A percentile compares a stretch with the other conserved stretches of the same genome.
These are phyloP conservation scores for Elasticomyces elasticus DNA, from an alignment of 495 filamentous ascomycete genomes.

Conservation along the genomic window DNA sequence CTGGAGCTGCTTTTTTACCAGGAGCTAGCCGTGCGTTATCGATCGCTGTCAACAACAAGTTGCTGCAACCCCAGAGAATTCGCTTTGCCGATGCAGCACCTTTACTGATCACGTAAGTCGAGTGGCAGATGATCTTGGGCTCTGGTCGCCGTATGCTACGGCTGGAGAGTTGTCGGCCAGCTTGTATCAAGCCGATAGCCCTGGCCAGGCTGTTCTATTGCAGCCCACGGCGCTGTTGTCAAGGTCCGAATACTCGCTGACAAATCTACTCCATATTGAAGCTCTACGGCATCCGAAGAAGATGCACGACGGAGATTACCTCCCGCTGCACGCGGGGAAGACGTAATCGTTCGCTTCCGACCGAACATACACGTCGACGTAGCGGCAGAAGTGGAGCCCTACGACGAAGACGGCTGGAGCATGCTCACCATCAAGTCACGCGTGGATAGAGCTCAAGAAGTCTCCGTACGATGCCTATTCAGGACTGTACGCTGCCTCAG, in stretches of 20 bases:
- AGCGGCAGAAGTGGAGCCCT: constrained; percentile 10
- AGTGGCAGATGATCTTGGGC: no score
- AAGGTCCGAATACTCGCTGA: no score
- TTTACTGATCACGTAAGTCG: constrained; percentile 20
- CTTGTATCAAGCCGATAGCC: no score
- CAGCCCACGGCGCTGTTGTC: no score
- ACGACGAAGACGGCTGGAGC: constrained; percentile 19
- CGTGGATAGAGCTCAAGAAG: constrained; percentile 8
- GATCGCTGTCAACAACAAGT: constrained; percentile 18
- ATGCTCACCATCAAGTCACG: constrained; percentile 16
- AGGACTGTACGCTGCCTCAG: constrained; percentile 18
- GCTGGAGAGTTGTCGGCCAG: no score
- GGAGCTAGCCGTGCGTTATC: constrained; percentile 11
- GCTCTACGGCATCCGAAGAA: constrained; percentile 21
- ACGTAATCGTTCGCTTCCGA: constrained; percentile 21
- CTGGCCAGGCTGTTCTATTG: no score
- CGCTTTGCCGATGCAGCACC: constrained; percentile 21
- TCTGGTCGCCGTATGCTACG: no score
- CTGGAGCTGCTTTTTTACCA: constrained; percentile 13
- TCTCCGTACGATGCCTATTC: constrained; percentile 18
- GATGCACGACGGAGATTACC: constrained; percentile 15
- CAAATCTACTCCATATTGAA: no score
- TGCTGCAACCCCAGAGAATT: constrained; percentile 18
- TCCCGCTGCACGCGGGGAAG: constrained; percentile 5
- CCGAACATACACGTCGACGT: constrained; percentile 22